A percentile compares a stretch with the other conserved stretches of the same genome.
Evolutionary conservation across 768 basidiomycete species (phyloP).

Genomic region (Mycena polygramma): DNA sequence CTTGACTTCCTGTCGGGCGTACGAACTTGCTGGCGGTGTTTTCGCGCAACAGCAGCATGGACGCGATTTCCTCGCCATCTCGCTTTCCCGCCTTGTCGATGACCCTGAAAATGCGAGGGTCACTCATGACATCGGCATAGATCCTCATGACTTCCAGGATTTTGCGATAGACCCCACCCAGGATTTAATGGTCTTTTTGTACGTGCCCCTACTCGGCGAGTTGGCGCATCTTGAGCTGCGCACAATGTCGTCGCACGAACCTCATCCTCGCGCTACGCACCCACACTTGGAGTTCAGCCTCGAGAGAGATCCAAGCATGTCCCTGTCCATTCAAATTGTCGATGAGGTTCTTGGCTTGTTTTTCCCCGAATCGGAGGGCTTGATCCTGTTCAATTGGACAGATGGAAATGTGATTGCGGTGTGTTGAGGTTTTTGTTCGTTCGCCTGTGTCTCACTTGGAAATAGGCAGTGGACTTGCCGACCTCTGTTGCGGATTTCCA

Average conservation of each 20-base stretch:
- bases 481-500: background rate
- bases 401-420: background rate
- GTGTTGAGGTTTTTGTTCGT: background rate
- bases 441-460: background rate
- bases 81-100: background rate
- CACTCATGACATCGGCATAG: background rate
- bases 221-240: slow-evolving; percentile 12
- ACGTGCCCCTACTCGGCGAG: background rate
- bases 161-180: slow-evolving; percentile 15
- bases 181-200: slow-evolving; percentile 4
- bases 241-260: slow-evolving; percentile 6
- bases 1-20: slow-evolving; percentile 3
- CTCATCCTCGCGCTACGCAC: slow-evolving; percentile 1
- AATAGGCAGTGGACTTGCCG: background rate
- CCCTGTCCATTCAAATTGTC: slow-evolving; percentile 6
- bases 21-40: slow-evolving; percentile 14
- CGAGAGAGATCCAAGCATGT: background rate
- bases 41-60: background rate
- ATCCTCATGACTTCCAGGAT: slow-evolving; percentile 7
- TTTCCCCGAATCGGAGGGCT: background rate
- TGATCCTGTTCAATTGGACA: background rate
- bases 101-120: background rate
- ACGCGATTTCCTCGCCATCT: background rate
- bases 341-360: slow-evolving; percentile 10
- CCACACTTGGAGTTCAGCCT: background rate